A percentile compares a stretch with the other conserved stretches of the same genome.
These are phyloP conservation scores for Boeremia lycopersici DNA, from an alignment of 2,329 filamentous ascomycete species.

Conservation along the genomic window DNA sequence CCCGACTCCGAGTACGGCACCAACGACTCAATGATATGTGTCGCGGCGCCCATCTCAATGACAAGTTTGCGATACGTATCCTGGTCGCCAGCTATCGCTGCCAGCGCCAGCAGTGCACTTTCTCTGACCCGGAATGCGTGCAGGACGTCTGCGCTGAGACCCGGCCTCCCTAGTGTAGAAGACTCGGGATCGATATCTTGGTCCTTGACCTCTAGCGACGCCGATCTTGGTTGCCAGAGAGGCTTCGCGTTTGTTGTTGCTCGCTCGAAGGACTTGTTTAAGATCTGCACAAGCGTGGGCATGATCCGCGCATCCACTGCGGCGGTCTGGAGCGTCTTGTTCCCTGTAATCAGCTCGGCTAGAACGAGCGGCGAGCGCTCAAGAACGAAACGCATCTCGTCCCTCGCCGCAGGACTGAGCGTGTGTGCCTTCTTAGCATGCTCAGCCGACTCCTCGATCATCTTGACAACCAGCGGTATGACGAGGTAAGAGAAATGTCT, in stretches of 20 bases:
- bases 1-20: constrained; percentile 60
- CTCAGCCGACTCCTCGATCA: constrained; percentile 49
- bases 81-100: constrained; percentile 79
- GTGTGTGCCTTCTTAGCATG: constrained; percentile 29
- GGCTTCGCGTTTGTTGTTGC: constrained; percentile 55
- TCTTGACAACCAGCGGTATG: constrained; percentile 55
- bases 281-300: constrained; percentile 65
- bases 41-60: constrained; percentile 79
- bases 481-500: constrained; percentile 53
- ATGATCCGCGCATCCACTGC: constrained; percentile 74
- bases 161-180: constrained; percentile 40
- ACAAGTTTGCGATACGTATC: constrained; percentile 84
- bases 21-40: constrained; percentile 84
- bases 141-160: constrained; percentile 56
- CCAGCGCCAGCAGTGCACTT: constrained; percentile 76
- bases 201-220: constrained; percentile 32
- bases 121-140: constrained; percentile 80
- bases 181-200: constrained; percentile 38
- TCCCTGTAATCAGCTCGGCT: constrained; percentile 78
- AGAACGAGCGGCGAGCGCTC: constrained; percentile 73
- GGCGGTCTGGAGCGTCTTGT: constrained; percentile 77
- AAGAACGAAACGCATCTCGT: constrained; percentile 38
- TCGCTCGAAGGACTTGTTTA: constrained; percentile 71
- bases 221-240: constrained; percentile 59
- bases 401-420: constrained; percentile 54